phyloP scores from a whole-genome alignment of 2,329 filamentous ascomycete species.

The Capronia americana region DNA sequence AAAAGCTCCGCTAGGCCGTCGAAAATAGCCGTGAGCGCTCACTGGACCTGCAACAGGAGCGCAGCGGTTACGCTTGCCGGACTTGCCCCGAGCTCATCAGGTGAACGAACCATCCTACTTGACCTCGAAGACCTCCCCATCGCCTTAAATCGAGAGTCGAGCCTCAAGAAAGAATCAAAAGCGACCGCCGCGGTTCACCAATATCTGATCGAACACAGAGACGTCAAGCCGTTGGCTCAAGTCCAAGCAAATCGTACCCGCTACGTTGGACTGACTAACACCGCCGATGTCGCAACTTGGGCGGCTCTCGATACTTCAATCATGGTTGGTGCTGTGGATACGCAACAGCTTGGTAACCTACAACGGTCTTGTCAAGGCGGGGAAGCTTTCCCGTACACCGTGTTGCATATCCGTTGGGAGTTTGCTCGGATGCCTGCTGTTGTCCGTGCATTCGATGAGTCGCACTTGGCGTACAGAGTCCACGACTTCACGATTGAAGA shows the following conservation, averaged over 20 bases:
- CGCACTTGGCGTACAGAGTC: conserved; percentile 51
- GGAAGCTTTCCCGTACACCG: conserved; percentile 57
- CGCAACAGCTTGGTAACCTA: conserved; percentile 20
- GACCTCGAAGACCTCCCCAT: conserved; percentile 33
- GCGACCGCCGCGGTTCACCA: conserved; percentile 30
- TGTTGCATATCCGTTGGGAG: conserved; percentile 59
- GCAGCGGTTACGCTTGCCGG: conserved; percentile 41
- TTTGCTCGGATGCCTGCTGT: conserved; percentile 41
- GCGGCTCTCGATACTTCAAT: conserved; percentile 58
- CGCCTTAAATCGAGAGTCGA: conserved; percentile 28
- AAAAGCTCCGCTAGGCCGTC: conserved; percentile 35
- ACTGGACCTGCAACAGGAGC: conserved; percentile 36
- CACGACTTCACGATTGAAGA: conserved; percentile 61
- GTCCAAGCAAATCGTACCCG: conserved; percentile 55
- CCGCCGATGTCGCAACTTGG: conserved; percentile 51
- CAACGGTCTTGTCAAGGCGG: conserved; percentile 40
- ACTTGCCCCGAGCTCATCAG: conserved; percentile 32
- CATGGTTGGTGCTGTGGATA: conserved; percentile 43
- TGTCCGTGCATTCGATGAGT: conserved; percentile 39
- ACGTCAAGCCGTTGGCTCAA: conserved; percentile 56
- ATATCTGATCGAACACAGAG: conserved; percentile 53
- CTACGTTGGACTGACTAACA: conserved; percentile 57
- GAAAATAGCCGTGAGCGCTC: conserved; percentile 38
- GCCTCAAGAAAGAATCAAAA: conserved; percentile 18
- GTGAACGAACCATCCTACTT: conserved; percentile 28